Conservation (phyloP, 345 rosid genomes). For the Durio zibethinus region DNA sequence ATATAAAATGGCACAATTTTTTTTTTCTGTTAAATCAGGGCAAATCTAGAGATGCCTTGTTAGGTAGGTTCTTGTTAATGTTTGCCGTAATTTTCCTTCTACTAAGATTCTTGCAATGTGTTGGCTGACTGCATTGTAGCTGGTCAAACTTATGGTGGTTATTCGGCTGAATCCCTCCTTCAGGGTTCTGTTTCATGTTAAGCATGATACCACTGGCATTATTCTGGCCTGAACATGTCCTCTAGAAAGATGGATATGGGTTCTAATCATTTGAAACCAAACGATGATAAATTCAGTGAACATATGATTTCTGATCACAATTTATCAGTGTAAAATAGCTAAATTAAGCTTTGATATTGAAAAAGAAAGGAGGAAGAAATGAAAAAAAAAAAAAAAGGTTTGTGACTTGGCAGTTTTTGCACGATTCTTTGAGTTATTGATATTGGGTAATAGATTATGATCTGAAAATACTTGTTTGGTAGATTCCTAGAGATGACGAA, state of each 20-base stretch:
- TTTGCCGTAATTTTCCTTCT: not conserved
- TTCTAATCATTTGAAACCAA: not conserved
- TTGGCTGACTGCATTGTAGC: not conserved
- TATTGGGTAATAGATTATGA: not conserved
- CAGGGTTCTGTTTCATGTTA: not conserved
- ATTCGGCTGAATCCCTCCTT: not conserved
- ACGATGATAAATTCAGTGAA: not conserved
- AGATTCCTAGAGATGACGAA: constrained; percentile 87
- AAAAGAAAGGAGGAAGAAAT: not conserved
- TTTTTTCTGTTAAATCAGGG: not conserved
- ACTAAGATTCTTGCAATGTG: not conserved
- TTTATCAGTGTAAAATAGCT: not conserved
- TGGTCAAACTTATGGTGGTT: not conserved
- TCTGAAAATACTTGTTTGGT: not conserved
- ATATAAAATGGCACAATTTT: not conserved
- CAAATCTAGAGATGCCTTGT: not conserved
- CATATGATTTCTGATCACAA: not conserved
- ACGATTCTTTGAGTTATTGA: not conserved
- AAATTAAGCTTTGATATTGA: not conserved
- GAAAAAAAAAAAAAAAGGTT: not conserved
- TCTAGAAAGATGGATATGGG: not conserved
- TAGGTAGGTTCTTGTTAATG: not conserved
- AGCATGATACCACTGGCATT: not conserved
- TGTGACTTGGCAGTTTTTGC: not conserved
- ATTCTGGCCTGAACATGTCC: not conserved